Percentiles rank a stretch among this genome's conserved stretches.
These are phyloP conservation scores for Thalassiosira livingstoniorum DNA, from an alignment of 352 stramenopile species.

Conservation along the genomic window DNA sequence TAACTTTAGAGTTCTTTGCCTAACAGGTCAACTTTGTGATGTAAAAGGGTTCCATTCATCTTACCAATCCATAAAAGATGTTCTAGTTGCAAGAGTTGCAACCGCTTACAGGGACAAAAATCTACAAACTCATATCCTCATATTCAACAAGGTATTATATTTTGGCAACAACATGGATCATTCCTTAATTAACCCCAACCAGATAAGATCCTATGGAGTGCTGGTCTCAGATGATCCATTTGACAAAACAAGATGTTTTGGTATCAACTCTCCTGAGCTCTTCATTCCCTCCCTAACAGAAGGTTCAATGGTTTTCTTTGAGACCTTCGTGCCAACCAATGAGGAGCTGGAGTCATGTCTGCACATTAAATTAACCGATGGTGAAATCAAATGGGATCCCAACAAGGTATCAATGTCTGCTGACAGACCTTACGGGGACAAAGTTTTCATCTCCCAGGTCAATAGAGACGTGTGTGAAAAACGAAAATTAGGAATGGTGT, in stretches of 20 bases:
- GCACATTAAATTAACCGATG: conserved; percentile 35
- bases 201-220: conserved; percentile 47
- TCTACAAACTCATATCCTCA: conserved; percentile 25
- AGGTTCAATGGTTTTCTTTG: conserved; percentile 38
- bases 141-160: conserved; percentile 46
- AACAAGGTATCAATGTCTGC: conserved; percentile 3
- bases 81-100: conserved; percentile 30
- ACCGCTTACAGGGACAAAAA: conserved; percentile 13
- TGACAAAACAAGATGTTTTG: conserved; percentile 14
- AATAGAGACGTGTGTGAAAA: background rate
- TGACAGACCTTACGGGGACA: background rate
- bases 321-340: conserved; percentile 17
- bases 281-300: conserved; percentile 33
- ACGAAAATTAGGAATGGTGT: background rate
- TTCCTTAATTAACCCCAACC: conserved; percentile 56
- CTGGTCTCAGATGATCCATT: conserved; percentile 41
- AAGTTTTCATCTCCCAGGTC: background rate
- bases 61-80: conserved; percentile 15
- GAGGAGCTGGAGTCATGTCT: conserved; percentile 13
- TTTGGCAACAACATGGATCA: conserved; percentile 49
- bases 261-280: conserved; percentile 26
- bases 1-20: conserved; percentile 20
- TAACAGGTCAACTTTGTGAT: conserved; percentile 31
- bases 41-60: conserved; percentile 24
- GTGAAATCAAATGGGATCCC: conserved; percentile 37